Base-by-base conservation (phyloP, 108 stramenopile species). In the Epithemia pelagica region DNA sequence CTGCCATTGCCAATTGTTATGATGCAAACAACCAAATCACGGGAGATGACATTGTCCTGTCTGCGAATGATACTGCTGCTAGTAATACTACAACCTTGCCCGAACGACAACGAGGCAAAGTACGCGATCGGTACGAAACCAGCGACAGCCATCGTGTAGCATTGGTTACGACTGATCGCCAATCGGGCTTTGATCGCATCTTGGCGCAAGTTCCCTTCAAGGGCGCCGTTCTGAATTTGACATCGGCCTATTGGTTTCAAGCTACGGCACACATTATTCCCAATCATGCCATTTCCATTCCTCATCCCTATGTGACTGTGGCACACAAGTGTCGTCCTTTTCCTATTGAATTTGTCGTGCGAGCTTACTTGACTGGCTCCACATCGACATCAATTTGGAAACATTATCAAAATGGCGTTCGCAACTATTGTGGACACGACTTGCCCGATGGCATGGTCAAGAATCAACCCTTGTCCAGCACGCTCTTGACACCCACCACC, bases 301-400 rank as follows among this genome's bases (percentile, higher is more conserved):
- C 97, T 0, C 95, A 98, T 73, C 96, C 97, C 21, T 96, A 99
- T 70, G 90, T 96, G 27, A 88, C 84, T 28, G 81, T 98, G 37
- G 95, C 88, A 1, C 85, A 78, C 61, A 95, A 94, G 59, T 96
- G 96, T 79, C 74, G 78, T 28, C 95, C 96, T 2, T 99, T 99
- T 70, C 96, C 98, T 0, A 92, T 99, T 68, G 98, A 99, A 75
- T 97, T 99, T 65, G 98, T 99, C 22, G 94, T 98, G 25, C 86
- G 90, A n/a, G 77, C 90, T 18, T 96, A 92, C 85, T 87, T 96
- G 83, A 98, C 97, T 1, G 97, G 97, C 26, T 93, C 92, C 22
- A 98, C 98, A 5, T 82, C 81, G 30, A 99, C 98, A 7, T 97
- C 96, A 3, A 91, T 99, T 61, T 99, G 98, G 98, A 99, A 95